Base-by-base conservation (phyloP, 2,329 filamentous ascomycete genomes). In the Fusarium gaditjirri region DNA sequence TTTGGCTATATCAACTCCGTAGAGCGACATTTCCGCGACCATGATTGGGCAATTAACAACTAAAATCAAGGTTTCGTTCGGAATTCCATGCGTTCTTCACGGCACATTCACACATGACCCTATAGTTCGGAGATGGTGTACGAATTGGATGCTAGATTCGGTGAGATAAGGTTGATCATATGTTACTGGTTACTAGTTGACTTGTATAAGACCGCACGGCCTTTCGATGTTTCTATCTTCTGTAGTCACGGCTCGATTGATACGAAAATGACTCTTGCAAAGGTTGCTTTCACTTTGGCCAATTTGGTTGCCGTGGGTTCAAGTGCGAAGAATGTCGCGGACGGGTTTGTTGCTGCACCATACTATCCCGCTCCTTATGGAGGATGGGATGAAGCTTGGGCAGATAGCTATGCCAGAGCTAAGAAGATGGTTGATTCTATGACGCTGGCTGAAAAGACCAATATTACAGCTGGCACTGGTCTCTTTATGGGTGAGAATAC, bases 391-490 rank as follows among this genome's bases (percentile, higher is more conserved):
- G 81, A 86, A 10, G 87, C 88, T 63, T 95, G 93, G 93, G 83
- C 84, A 27, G 87, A 88, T 23, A 91, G 92, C 74, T 95, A 94
- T 77, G 83, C 83, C 57, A 94, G 92, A 76, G 93, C 93, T 3
- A 86, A 90, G 63, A 80, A 84, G 7, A 80, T 95, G 19, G 93
- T 95, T 21, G 88, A 89, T 58, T 87, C 89, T 52, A 93, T 95
- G 92, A 95, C 92, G 0, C 81, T 95, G 61, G 92, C 92, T 4
- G 93, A 95, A 79, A 95, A 95, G 82, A 91, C 92, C 7, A 95
- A 94, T 77, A 86, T 94, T 56, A 94, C 92, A 0, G 88, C 88
- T 3, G 93, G 93, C 7, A 91, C 88, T 3, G 92, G 92, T 3
- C 86, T 91, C 44, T 91, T 86, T 71, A 94, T 94, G 92, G 92